Evolutionary conservation across 2,329 filamentous ascomycete species (phyloP), one percentile per base, ranked within the genome.

Genomic region (Penicillium thymicola): DNA sequence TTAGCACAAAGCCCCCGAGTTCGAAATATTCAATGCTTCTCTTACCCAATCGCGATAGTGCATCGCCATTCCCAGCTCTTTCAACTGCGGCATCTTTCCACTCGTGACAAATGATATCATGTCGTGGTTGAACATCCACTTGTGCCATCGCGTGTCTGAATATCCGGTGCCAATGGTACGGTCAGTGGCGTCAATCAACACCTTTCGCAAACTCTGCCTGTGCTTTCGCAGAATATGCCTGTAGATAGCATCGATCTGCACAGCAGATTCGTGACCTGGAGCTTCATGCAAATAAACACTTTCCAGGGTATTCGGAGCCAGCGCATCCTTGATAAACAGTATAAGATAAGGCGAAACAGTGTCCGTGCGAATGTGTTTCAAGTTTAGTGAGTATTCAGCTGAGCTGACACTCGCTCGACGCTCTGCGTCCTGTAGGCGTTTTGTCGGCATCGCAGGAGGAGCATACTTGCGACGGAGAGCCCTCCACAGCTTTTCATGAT

Each of bases 31-130:
- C 21, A 47, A 36, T 13, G 37, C 25, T 30, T 28, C 48, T 72
- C 84, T 78, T 79, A 90, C 88, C 89, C 90, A 94, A 66, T 92
- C 88, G 63, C 83, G 85, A 71, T 89, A 90, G 59, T 90, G 83
- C 54, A 94, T 81, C 1, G 85, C 83, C 63, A 90, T 83, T 10
- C 88, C 87, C 27, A 94, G 76, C 72, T 94, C 89, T 54, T 82
- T 82, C 42, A 94, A 75, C 61, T 79, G 84, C 21, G 78, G 80
- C 89, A 94, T 91, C 57, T 85, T 85, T 5, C 89, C 89, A 68
- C 88, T 89, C 2, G 87, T 90, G 51, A 94, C 81, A 69, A 89
- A 94, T 0, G 82, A 79, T 43, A 94, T 70, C 38, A 90, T 82
- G 23, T 91, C 86, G 4, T 84, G 81, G 48, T 80, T 86, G 52